Conservation (phyloP, 1,284 basidiomycete genomes). For the Moesziomyces globuligerus region DNA sequence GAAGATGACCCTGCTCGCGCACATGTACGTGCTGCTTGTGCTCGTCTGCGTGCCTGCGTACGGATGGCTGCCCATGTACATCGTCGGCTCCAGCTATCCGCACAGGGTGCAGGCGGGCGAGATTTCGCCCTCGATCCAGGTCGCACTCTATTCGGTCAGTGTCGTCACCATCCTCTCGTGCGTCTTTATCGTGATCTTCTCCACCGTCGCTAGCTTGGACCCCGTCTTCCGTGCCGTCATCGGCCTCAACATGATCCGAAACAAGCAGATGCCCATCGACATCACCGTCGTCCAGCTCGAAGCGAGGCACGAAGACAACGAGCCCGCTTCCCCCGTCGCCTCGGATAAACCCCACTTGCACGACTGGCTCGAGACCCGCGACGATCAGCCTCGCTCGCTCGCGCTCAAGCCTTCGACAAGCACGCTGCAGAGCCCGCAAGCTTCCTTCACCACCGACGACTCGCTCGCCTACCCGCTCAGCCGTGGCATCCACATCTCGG, state of each 20-base stretch:
- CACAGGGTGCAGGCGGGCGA: not conserved
- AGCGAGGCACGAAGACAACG: too few relatives aligned
- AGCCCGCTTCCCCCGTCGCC: too few relatives aligned
- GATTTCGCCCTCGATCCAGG: not conserved
- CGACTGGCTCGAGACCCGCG: too few relatives aligned
- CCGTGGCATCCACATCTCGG: too few relatives aligned
- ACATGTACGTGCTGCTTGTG: constrained; percentile 1
- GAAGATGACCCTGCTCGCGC: constrained; percentile 13
- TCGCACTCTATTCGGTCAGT: not conserved
- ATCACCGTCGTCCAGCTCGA: not conserved
- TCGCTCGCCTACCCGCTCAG: too few relatives aligned
- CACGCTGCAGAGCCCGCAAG: too few relatives aligned
- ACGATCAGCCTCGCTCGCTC: too few relatives aligned
- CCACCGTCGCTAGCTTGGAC: constrained; percentile 7
- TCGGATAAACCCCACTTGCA: too few relatives aligned
- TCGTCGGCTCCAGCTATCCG: constrained; percentile 1
- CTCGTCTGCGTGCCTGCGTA: not conserved
- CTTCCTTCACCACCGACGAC: too few relatives aligned
- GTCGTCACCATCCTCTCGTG: not conserved
- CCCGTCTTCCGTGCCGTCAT: constrained; percentile 11
- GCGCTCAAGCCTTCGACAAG: too few relatives aligned
- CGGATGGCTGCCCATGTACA: not conserved
- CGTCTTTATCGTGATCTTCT: not conserved
- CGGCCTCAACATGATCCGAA: constrained; percentile 4
- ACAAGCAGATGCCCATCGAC: constrained; percentile 3